These are phyloP conservation scores for Prunus mira DNA, from an alignment of 306 rosid genomes.

Conservation along the genomic window DNA sequence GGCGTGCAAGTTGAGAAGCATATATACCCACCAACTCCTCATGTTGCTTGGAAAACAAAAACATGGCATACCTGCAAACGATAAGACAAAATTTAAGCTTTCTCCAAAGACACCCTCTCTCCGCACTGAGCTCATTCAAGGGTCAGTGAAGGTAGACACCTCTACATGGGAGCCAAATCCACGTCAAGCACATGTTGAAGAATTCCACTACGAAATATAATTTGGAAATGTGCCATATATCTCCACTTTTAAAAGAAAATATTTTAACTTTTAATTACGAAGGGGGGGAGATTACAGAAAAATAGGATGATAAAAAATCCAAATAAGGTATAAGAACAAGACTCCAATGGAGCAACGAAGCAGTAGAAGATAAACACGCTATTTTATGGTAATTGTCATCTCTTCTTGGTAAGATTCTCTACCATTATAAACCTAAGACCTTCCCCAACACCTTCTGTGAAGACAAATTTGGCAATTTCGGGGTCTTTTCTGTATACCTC, in stretches of 20 bases:
- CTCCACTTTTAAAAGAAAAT: not conserved
- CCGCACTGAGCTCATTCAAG: not conserved
- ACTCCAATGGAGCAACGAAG: not conserved
- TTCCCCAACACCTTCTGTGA: no score
- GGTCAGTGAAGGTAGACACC: not conserved
- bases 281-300: not conserved
- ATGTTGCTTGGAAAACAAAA: constrained; percentile 88
- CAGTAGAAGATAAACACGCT: not conserved
- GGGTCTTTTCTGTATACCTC: no score
- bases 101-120: not conserved
- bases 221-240: not conserved
- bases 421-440: no score
- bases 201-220: not conserved
- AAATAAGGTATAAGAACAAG: not conserved
- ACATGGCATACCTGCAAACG: constrained; percentile 81
- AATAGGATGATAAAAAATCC: not conserved
- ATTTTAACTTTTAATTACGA: not conserved
- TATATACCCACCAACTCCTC: constrained; percentile 96
- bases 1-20: constrained; percentile 94
- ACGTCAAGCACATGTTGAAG: not conserved
- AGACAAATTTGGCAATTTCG: no score
- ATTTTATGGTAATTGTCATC: not conserved
- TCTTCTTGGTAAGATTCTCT: no score
- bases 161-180: not conserved
- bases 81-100: not conserved